Evolutionary conservation across 208 protist species (phyloP), one percentile per base, ranked within the genome.

Genomic region (Crithidia bombi): DNA sequence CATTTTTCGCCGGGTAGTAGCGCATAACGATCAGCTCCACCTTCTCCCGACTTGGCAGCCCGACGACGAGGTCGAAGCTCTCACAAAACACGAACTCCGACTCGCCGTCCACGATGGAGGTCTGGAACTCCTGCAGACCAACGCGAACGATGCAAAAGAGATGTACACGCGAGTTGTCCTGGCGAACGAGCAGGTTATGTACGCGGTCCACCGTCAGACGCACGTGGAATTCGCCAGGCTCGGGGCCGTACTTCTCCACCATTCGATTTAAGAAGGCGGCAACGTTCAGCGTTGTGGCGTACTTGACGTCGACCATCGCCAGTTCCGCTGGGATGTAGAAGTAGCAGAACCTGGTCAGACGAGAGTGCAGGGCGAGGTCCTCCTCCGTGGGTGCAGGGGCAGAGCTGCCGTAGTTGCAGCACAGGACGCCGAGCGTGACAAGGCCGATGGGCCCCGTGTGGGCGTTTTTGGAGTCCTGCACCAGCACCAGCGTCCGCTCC

Each of bases 311-410:
- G 36, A 84, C 82, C 62, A 66, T 79, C 30, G 78, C 78, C 32
- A 96, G 67, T 64, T 91, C 79, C 2, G 57, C 57, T 3, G 73
- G 86, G 14, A 86, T 38, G 72, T 96, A 94, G 69, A 88, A 93
- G 63, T 79, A 86, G 68, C 84, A 92, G 73, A 83, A 94, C 55
- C 81, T 59, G 41, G 77, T 65, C 63, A 96, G 54, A 12, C 88
- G 81, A 5, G 59, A 56, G 61, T 90, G 90, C 47, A 75, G 66
- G 50, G 36, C 46, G 44, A 85, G 78, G 25, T 85, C 80, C 39
- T 69, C 68, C 46, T 70, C 66, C 3, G 70, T 79, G 15, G 77
- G 75, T 2, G 75, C 57, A 5, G 75, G 64, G 26, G 84, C 77
- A 10, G 72, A 44, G 54, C 68, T 90, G 50, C 82, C 87, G 78